Base-by-base conservation (phyloP, 257 asterid genomes). In the Scutellaria minor region DNA sequence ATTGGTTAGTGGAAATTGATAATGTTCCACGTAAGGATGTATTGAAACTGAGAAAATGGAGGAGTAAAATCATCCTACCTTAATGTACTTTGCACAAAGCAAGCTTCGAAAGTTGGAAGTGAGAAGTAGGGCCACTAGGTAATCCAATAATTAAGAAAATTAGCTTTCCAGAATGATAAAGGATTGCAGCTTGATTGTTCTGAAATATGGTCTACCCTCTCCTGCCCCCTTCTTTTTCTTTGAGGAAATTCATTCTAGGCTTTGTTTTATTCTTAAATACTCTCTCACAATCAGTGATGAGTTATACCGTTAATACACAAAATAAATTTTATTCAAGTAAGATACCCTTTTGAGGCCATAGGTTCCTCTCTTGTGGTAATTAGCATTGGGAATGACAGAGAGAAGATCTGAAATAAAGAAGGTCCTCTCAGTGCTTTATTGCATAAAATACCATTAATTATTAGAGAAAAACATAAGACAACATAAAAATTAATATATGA, bases 51-150 rank as follows among this genome's bases (percentile, higher is more conserved):
- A 73, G 75, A 68, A 53, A 48, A 6, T 54, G 31, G 2, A 42
- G 46, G 9, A 9, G 9, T 62, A 48, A 13, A 66, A 66, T 22
- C 57, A 47, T 5, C 69, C 11, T 53, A 93, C 98, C 96, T 91
- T 94, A 56, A 94, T 76, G 78, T 94, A 96, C 85, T 94, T 92
- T 64, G 5, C 87, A 89, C 83, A 91, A 77, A 75, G 79, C 87
- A 80, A 94, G 91, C 51, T 77, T 88, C 35, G 96, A 89, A 39
- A 94, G 93, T 85, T 89, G 89, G 85, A 94, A 89, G 83, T 94
- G 97, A 22, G 97, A 96, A 70, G 96, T 94, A 31, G 98, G 98
- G 74, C 96, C 98, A 74, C 83, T 87, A 40, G 98, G 98, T 63
- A 94, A 77, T 61, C 86, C 94, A 60, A 94, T 87, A 64, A 94